Base-by-base conservation (phyloP, 495 filamentous ascomycete species). In the Aspergillus homomorphus region DNA sequence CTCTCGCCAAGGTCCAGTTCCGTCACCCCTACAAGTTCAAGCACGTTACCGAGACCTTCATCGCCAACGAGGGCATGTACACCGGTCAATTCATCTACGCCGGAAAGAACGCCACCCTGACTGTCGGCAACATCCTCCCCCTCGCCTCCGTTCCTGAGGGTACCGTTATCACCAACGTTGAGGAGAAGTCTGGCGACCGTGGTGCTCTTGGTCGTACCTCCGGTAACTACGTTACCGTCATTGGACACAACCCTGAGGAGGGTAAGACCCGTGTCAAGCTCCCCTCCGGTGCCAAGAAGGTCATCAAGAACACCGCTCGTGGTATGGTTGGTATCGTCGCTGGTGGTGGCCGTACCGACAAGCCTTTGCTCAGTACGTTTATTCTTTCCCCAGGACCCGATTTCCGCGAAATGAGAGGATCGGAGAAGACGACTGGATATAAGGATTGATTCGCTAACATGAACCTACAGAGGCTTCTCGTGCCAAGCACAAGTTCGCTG, bases 11-110 rank as follows among this genome's bases (percentile, higher is more conserved):
- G 75, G 92, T 98, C 69, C 80, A 85, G 71, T 98, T 98, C 89
- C 92, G 92, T 65, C 88, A 94, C 75, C 87, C 90, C 64, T 90
- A 95, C 86, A 85, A 86, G 77, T 94, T 87, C 85, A 90, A 89
- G 83, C 84, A 89, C 77, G 78, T 87, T 76, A 91, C 86, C 76
- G 92, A 91, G 88, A 95, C 94, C 62, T 96, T 98, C 86, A 98
- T 99, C 74, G 94, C 95, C 77, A 98, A 97, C 81, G 94, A 99
- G 85, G 94, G 94, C 81, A 96, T 98, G 93, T 99, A 99, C 90
- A 96, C 94, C 63, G 94, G 94, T 66, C 92, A 96, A 82, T 99
- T 99, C 84, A 92, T 99, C 88, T 99, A 98, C 80, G 92, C 93
- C 77, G 94, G 94, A 75, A 99, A 99, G 89, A 91, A 96, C 80